phyloP scores from a whole-genome alignment of 305 asterid genomes.

The Fraxinus velutina region DNA sequence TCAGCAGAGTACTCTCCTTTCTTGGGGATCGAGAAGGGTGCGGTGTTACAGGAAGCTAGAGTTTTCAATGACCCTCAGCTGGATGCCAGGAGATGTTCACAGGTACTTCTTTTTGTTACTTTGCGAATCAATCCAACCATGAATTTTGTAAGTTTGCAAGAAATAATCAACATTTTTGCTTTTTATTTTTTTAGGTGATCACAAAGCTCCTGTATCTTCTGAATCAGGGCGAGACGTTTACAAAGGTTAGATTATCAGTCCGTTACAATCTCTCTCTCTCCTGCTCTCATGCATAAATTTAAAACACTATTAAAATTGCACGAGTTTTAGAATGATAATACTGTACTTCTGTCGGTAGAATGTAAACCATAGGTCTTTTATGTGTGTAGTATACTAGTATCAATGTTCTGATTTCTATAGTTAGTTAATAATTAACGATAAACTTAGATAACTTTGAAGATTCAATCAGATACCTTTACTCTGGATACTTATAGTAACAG shows the following conservation, averaged over 20 bases:
- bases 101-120: constrained; percentile 39
- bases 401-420: not conserved
- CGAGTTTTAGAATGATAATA: not conserved
- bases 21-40: constrained; percentile 92
- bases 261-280: too few species aligned
- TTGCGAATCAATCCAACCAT: not conserved
- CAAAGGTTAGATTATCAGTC: constrained; percentile 55
- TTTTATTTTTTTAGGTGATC: constrained; percentile 55
- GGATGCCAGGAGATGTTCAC: constrained; percentile 90
- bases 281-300: not conserved
- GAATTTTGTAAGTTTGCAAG: not conserved
- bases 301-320: not conserved
- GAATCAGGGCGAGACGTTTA: constrained; percentile 92
- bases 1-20: constrained; percentile 82
- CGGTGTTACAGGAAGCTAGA: constrained; percentile 90
- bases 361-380: not conserved
- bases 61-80: constrained; percentile 92
- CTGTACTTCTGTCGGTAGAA: not conserved
- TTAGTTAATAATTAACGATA: not conserved
- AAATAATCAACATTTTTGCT: constrained; percentile 18
- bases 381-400: not conserved
- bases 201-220: constrained; percentile 96
- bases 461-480: not conserved
- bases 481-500: not conserved
- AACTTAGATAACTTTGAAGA: not conserved